These are phyloP conservation scores for Cryptococcus floricola DNA, from an alignment of 1,284 basidiomycete species.

Conservation along the genomic window DNA sequence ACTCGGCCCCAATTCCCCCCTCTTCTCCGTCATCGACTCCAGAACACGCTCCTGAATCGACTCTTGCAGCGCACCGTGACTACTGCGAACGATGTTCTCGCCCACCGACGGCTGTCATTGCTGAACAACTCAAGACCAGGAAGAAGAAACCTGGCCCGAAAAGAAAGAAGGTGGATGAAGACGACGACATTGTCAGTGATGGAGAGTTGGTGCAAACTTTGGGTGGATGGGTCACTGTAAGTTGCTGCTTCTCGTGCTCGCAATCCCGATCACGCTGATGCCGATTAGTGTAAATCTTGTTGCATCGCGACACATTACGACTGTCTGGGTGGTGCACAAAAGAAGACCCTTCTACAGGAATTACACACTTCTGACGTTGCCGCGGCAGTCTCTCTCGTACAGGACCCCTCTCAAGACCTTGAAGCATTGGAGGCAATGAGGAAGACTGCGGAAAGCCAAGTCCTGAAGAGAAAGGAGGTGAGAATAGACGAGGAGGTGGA, in stretches of 20 bases:
- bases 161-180: slow-evolving; percentile 50
- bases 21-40: background rate
- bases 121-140: slow-evolving; percentile 19
- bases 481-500: slow-evolving; percentile 63
- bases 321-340: slow-evolving; percentile 64
- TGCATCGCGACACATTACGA: slow-evolving; percentile 72
- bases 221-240: slow-evolving; percentile 72
- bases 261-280: background rate
- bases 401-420: no score
- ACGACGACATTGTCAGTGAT: slow-evolving; percentile 55
- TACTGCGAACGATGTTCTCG: slow-evolving; percentile 37
- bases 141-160: slow-evolving; percentile 39
- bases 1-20: no score
- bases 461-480: slow-evolving; percentile 45
- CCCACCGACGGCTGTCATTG: slow-evolving; percentile 29
- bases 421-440: background rate
- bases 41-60: slow-evolving; percentile 35
- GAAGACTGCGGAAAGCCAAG: slow-evolving; percentile 1
- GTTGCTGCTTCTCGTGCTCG: background rate
- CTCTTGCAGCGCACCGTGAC: slow-evolving; percentile 6
- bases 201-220: slow-evolving; percentile 57
- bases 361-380: slow-evolving; percentile 50
- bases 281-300: slow-evolving; percentile 63
- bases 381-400: slow-evolving; percentile 22
- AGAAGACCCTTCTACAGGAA: slow-evolving; percentile 67